Evolutionary conservation across 495 filamentous ascomycete genomes (phyloP), one percentile per base, ranked within the genome.

Genomic region (Aspergillus avenaceus): DNA sequence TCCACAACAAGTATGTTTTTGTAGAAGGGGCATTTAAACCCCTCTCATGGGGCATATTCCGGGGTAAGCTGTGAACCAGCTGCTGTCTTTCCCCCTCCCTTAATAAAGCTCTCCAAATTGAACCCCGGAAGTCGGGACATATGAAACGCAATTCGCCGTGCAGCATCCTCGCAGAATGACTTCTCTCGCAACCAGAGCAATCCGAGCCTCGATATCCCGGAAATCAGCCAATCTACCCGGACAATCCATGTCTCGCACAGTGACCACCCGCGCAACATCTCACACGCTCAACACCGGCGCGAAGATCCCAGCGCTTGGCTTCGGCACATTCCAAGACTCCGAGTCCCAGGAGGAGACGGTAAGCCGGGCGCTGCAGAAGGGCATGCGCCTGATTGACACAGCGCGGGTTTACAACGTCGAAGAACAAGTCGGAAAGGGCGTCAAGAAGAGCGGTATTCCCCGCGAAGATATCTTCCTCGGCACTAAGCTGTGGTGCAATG

Each of bases 401-500:
- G 78, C 77, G 6, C 59, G 69, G 28, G 64, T 63, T n/a, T 14
- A 55, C 47, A 25, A 50, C 16, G 32, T 44, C 14, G 57, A 60
- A 19, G 7, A 44, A 8, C 14, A 47, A 18, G 50, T 60, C 5
- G 53, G 53, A 18, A 32, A 23, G 3, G 57, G 27, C 21, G 54
- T 60, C 31, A 41, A 45, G 24, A 56, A 51, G 26, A 51, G 49
- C 24, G 36, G 45, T 2, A 14, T 60, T 26, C 49, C 49, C 2
- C 53, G 82, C 22, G 67, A 76, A 25, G 70, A 84, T 22, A 61
- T 84, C 52, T 85, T 81, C 67, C 66, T 85, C 16, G 78, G 77
- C 11, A 79, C 76, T 44, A 88, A 88, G 59, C 62, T 87, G n/a
- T 87, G 83, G 83, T 83, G 80, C 62, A 76, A 78, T 23, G 69